phyloP scores from a whole-genome alignment of 2,329 filamentous ascomycete species.

The Exserohilum rostratum region DNA sequence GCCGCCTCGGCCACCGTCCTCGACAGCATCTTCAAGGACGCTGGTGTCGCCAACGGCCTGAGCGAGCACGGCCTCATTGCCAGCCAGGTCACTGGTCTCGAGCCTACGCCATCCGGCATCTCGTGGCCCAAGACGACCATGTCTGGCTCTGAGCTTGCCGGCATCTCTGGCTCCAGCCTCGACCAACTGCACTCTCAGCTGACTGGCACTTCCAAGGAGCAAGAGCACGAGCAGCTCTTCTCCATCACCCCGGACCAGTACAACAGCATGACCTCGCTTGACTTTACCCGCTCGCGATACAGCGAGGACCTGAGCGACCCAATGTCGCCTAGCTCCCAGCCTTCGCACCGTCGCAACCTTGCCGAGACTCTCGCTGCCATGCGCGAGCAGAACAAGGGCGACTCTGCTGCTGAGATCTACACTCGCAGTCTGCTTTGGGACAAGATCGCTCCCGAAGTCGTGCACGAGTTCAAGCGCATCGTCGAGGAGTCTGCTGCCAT shows the following conservation, averaged over 20 bases:
- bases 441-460: conserved; percentile 88
- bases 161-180: conserved; percentile 44
- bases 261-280: conserved; percentile 78
- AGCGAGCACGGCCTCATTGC: conserved; percentile 56
- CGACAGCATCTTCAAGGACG: conserved; percentile 82
- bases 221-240: conserved; percentile 87
- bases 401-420: conserved; percentile 83
- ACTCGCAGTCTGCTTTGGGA: conserved; percentile 93
- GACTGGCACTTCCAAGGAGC: conserved; percentile 73
- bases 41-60: conserved; percentile 61
- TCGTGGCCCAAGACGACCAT: conserved; percentile 47
- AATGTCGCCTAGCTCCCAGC: conserved; percentile 46
- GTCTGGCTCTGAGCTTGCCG: conserved; percentile 45
- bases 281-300: conserved; percentile 64
- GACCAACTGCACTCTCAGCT: conserved; percentile 54
- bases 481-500: conserved; percentile 71
- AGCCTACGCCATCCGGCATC: conserved; percentile 47
- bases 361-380: conserved; percentile 81
- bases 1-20: conserved; percentile 78
- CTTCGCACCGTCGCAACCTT: conserved; percentile 72
- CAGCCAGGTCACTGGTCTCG: conserved; percentile 54
- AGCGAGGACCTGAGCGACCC: conserved; percentile 51
- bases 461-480: conserved; percentile 90
- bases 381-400: conserved; percentile 72
- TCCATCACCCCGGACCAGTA: conserved; percentile 86